Conservation (phyloP, 106 monocot species). For the Acorus calamus region DNA sequence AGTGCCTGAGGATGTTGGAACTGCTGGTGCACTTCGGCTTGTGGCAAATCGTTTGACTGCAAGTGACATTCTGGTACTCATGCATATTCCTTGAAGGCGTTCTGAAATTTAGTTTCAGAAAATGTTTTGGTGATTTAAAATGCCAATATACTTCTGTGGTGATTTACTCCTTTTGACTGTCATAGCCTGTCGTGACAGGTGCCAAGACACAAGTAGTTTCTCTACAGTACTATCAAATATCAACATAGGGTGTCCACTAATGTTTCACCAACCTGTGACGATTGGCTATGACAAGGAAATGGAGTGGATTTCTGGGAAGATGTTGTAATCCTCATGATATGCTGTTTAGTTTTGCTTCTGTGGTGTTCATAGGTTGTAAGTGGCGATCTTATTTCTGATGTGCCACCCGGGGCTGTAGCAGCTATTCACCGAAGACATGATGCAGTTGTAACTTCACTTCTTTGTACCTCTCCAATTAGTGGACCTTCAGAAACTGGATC, state of each 20-base stretch:
- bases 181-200: too few relatives aligned
- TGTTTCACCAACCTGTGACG: too few relatives aligned
- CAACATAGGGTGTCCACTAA: too few relatives aligned
- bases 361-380: slow-evolving; percentile 56
- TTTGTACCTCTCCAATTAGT: slow-evolving; percentile 74
- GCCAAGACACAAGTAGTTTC: too few relatives aligned
- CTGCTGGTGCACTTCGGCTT: slow-evolving; percentile 75
- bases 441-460: slow-evolving; percentile 77
- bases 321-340: too few relatives aligned
- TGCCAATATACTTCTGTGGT: too few relatives aligned
- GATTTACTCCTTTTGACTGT: too few relatives aligned
- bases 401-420: slow-evolving; percentile 84
- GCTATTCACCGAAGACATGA: slow-evolving; percentile 94
- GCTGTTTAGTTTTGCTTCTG: too few relatives aligned
- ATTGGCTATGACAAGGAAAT: too few relatives aligned
- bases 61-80: slow-evolving; percentile 78
- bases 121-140: neutral
- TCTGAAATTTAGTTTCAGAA: too few relatives aligned
- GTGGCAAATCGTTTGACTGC: slow-evolving; percentile 58
- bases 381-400: slow-evolving; percentile 90
- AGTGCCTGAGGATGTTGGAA: slow-evolving; percentile 81
- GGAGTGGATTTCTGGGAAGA: too few relatives aligned
- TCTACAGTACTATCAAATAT: too few relatives aligned
- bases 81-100: neutral
- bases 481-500: slow-evolving; percentile 69